Base-by-base conservation (phyloP, 768 basidiomycete genomes). In the Exidia glandulosa region DNA sequence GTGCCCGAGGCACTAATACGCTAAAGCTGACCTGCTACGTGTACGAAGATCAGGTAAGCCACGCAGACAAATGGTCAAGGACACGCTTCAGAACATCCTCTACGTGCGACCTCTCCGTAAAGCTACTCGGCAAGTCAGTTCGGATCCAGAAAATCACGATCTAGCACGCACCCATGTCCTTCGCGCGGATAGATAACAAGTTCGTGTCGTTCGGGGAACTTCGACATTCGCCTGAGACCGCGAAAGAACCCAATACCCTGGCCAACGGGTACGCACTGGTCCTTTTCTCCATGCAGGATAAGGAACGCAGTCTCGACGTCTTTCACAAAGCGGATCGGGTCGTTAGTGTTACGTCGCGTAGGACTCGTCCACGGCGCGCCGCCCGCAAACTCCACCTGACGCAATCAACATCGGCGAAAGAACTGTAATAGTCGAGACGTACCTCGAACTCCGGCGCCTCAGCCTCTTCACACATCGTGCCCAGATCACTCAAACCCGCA, bases 101-200 rank as follows among this genome's bases (percentile, higher is more conserved):
- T 9, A 32, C 60, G 34, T 61, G 60, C 32, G 56, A 57, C 33
- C 45, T n/a, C 37, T 61, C 60, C 3, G n/a, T 4, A 25, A 61
- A 36, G 32, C 60, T 61, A 31, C n/a, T n/a, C n/a, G n/a, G n/a
- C n/a, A n/a, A n/a, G n/a, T n/a, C n/a, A n/a, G n/a, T n/a, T n/a
- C n/a, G n/a, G n/a, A n/a, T n/a, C n/a, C n/a, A n/a, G n/a, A n/a
- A n/a, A n/a, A n/a, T n/a, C n/a, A n/a, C n/a, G n/a, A n/a, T 37
- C 14, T 2, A 9, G 57, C 31, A 27, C 52, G 19, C 33, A 62
- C 61, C 50, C 25, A 59, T 62, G 61, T 23, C 33, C 33, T 32
- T 63, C 62, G 23, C 62, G 59, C 19, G 62, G 62, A 58, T 63
- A 63, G 25, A 60, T 33, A 12, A 63, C 56, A 23, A 63, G 37